Base-by-base conservation (phyloP, 1,284 basidiomycete genomes). In the Takashimella koratensis region DNA sequence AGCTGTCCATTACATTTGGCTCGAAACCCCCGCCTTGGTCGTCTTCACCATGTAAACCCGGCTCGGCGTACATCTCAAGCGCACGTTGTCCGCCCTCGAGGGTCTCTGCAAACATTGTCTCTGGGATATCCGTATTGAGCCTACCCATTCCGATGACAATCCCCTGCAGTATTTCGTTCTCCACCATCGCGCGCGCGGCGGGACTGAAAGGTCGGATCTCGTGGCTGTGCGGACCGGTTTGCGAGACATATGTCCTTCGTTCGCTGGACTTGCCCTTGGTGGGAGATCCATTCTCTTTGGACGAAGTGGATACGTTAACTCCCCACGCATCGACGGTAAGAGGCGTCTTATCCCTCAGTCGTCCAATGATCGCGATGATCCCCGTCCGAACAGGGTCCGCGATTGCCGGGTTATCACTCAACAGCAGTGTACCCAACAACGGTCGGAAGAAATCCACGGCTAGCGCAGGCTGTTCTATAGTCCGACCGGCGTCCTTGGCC, bases 391-490 rank as follows among this genome's bases (percentile, higher is more conserved):
- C 85, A 2, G 84, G 81, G 23, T 85, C 85, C 26, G 86, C 86
- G 41, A 96, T 84, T 50, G 81, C 76, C 21, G 82, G 81, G 67
- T 90, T 91, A 12, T 86, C 81, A 68, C 86, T 92, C 51, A 96
- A 82, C 21, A 98, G 80, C 39, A 98, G 79, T 0, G 90, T 88
- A 47, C 90, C 93, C 19, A 98, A 81, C 48, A 97, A 85, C 4
- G 92, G 90, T 2, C 93, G 95, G 77, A 98, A 97, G 8, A 87
- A 84, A 63, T 87, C 85, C 4, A 92, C 88, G 47, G 85, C 83
- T 49, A 97, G 84, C 30, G 76, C 68, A 0, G 85, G 81, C 20
- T 68, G 63, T 40, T 70, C 69, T 54, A 45, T 47, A 12, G 57
- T 54, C 50, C 52, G 27, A 39, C 44, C 55, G 45, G 47, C 46